Conservation (phyloP, 345 rosid species). For the Camelina neglecta region DNA sequence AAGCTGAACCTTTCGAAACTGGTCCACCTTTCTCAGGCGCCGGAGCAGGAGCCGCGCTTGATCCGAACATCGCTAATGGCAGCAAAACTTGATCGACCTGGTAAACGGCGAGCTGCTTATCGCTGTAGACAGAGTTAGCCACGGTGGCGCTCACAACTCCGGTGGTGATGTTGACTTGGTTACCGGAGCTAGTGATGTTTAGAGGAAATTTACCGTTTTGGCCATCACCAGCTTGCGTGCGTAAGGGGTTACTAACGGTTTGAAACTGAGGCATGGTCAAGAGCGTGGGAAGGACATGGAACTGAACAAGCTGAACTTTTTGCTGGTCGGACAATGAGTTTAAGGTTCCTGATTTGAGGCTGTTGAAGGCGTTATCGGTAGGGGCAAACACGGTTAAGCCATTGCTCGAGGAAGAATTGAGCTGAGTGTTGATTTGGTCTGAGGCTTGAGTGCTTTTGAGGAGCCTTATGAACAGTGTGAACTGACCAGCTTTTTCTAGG, state of each 20-base stretch:
- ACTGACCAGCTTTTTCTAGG: slow-evolving; percentile 84
- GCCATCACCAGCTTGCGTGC: slow-evolving; percentile 81
- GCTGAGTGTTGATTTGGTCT: slow-evolving; percentile 74
- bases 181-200: slow-evolving; percentile 79
- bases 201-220: slow-evolving; percentile 63
- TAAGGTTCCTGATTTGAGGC: slow-evolving; percentile 68
- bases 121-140: slow-evolving; percentile 62
- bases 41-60: slow-evolving; percentile 67
- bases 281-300: slow-evolving; percentile 72
- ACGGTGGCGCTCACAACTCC: slow-evolving; percentile 74
- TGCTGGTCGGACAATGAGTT: slow-evolving; percentile 71
- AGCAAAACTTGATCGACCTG: slow-evolving; percentile 81
- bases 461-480: slow-evolving; percentile 63
- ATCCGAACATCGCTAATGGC: slow-evolving; percentile 71
- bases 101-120: slow-evolving; percentile 67
- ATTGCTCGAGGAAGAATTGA: slow-evolving; percentile 67
- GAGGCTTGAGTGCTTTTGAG: slow-evolving; percentile 68
- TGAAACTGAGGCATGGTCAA: slow-evolving; percentile 74
- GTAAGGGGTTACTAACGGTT: slow-evolving; percentile 86
- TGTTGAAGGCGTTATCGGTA: slow-evolving; percentile 69
- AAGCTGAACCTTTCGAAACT: slow-evolving; percentile 48
- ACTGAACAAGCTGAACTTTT: slow-evolving; percentile 78
- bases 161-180: slow-evolving; percentile 75
- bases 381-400: slow-evolving; percentile 87
- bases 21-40: slow-evolving; percentile 58